A percentile compares a stretch with the other conserved stretches of the same genome.
Evolutionary conservation across 2,329 filamentous ascomycete species (phyloP).

Genomic region (Nemania sp.): DNA sequence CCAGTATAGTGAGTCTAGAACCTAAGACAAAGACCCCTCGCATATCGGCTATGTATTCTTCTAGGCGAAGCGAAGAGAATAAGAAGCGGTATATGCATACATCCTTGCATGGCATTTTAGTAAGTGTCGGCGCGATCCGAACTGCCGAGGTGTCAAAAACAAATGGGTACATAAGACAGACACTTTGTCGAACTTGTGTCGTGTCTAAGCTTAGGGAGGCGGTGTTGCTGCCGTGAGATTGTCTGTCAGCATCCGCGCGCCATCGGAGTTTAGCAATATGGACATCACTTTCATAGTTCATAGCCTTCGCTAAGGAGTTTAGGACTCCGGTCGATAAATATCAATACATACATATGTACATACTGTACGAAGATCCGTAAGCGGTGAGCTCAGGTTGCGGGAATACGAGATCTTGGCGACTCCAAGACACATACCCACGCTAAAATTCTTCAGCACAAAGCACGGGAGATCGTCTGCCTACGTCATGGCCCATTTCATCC

Average conservation of each 20-base stretch:
- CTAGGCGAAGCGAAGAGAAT: not conserved
- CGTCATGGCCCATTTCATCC: slow-evolving; percentile 43
- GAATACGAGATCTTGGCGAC: slow-evolving; percentile 50
- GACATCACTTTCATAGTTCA: not conserved
- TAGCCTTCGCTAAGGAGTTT: not conserved
- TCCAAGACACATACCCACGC: slow-evolving; percentile 13
- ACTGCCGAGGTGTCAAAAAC: not conserved
- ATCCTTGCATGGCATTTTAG: not conserved
- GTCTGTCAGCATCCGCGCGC: not conserved
- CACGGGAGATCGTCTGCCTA: slow-evolving; percentile 38
- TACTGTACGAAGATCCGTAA: slow-evolving; percentile 1
- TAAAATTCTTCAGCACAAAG: slow-evolving; percentile 23
- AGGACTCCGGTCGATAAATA: slow-evolving; percentile 6
- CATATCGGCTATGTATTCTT: slow-evolving; percentile 12
- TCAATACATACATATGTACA: not conserved
- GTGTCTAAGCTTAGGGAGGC: too few relatives aligned
- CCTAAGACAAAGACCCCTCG: not conserved
- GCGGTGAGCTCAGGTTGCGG: not conserved
- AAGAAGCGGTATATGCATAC: slow-evolving; percentile 12
- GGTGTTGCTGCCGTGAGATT: not conserved
- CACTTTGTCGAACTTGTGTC: too few relatives aligned
- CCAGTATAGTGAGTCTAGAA: not conserved
- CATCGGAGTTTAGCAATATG: not conserved
- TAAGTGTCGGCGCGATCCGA: slow-evolving; percentile 10
- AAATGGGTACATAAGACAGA: slow-evolving; percentile 1